Evolutionary conservation across 805 yeast species (phyloP).

Genomic region (Zygosaccharomyces kombuchaensis): DNA sequence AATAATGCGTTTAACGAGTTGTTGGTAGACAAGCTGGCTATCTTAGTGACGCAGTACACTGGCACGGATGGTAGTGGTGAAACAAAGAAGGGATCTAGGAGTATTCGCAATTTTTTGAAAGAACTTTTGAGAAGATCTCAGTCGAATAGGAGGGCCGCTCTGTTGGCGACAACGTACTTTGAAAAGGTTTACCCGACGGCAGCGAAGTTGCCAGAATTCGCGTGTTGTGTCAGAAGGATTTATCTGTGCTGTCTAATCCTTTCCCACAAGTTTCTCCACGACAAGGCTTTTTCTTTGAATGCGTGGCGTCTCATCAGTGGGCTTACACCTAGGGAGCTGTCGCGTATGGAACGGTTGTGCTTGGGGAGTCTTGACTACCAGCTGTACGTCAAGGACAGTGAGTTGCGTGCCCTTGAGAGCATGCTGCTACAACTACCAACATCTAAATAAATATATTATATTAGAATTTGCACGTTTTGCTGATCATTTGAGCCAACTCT

Average conservation of each 20-base stretch:
- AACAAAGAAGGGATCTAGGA: conserved; percentile 18
- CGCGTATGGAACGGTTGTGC: conserved; percentile 25
- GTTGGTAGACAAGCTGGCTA: conserved; percentile 15
- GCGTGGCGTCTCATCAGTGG: conserved; percentile 25
- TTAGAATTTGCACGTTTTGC: conserved; percentile 50
- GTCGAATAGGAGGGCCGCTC: conserved; percentile 15
- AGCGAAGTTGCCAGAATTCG: conserved; percentile 18
- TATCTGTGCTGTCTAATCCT: conserved; percentile 21
- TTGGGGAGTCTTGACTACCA: conserved; percentile 19
- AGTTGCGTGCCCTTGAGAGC: conserved; percentile 6
- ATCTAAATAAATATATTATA: not conserved
- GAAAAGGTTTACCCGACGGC: conserved; percentile 13
- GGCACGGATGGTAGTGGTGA: conserved; percentile 4
- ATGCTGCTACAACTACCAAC: conserved; percentile 1
- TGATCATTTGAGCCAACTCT: conserved; percentile 49
- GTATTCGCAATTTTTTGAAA: conserved; percentile 13
- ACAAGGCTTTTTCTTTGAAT: conserved; percentile 20
- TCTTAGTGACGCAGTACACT: conserved; percentile 17
- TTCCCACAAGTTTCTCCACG: conserved; percentile 24
- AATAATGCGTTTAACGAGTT: conserved; percentile 3
- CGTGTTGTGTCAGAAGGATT: conserved; percentile 20
- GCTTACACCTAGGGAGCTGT: conserved; percentile 15
- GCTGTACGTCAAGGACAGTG: conserved; percentile 7
- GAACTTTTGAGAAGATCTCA: conserved; percentile 21
- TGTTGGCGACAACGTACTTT: conserved; percentile 18